A percentile compares a stretch with the other conserved stretches of the same genome.
These are phyloP conservation scores for Haematococcus sp. DNA, from an alignment of 139 green algal species.

Conservation along the genomic window DNA sequence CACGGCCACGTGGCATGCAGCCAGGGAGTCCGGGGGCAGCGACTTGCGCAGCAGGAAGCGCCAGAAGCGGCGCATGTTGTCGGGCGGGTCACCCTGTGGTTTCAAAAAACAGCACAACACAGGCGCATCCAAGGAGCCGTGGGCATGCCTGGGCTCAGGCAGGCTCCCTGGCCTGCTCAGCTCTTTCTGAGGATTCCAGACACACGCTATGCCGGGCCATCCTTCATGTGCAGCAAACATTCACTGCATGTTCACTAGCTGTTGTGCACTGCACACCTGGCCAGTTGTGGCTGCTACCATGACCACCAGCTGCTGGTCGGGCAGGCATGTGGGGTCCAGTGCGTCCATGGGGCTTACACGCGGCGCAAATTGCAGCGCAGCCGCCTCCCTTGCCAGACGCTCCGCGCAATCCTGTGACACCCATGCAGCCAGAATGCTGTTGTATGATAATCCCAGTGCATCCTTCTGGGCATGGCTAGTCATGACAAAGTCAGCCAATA, in stretches of 20 bases:
- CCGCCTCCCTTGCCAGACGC: slow-evolving; percentile 71
- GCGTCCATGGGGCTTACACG: slow-evolving; percentile 71
- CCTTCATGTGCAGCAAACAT: too few relatives aligned
- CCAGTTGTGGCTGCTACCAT: slow-evolving; percentile 85
- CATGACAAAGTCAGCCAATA: too few relatives aligned
- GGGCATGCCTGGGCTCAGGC: background rate
- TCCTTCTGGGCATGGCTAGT: too few relatives aligned
- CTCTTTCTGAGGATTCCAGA: background rate
- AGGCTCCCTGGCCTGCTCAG: background rate
- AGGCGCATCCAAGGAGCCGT: background rate
- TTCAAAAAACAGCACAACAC: background rate
- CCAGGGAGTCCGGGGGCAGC: slow-evolving; percentile 70
- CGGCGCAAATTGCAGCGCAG: slow-evolving; percentile 37
- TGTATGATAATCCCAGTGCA: too few relatives aligned
- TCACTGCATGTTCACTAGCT: too few relatives aligned
- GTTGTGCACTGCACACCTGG: slow-evolving; percentile 40
- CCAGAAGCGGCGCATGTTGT: slow-evolving; percentile 91
- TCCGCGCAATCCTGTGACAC: slow-evolving; percentile 86
- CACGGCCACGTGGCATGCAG: slow-evolving; percentile 57
- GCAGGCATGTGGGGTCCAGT: slow-evolving; percentile 61
- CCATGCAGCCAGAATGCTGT: too few relatives aligned
- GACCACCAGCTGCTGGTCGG: slow-evolving; percentile 57
- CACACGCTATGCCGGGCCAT: too few relatives aligned
- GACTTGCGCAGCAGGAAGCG: slow-evolving; percentile 82
- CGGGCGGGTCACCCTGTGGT: slow-evolving; percentile 78